Evolutionary conservation across 2,329 filamentous ascomycete species (phyloP).

Genomic region (Fusarium subglutinans): DNA sequence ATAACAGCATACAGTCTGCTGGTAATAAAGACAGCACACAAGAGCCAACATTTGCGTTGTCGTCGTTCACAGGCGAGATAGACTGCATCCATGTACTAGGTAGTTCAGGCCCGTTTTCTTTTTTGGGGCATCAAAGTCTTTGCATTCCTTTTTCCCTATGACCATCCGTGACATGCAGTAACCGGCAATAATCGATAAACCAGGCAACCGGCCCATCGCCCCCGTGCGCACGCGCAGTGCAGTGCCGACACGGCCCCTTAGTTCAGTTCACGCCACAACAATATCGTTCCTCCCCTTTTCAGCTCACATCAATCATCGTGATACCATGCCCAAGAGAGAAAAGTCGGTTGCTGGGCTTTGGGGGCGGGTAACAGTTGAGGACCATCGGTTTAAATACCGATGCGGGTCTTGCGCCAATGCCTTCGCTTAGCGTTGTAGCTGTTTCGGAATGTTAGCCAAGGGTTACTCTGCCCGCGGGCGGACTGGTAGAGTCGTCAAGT

Average conservation of each 20-base stretch:
- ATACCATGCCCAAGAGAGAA: constrained; percentile 43
- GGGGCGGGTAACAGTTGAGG: constrained; percentile 41
- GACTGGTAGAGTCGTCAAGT: constrained; percentile 1
- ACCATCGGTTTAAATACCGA: constrained; percentile 84
- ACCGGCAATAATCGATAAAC: constrained; percentile 52
- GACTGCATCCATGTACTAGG: constrained; percentile 5
- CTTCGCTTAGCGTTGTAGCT: constrained; percentile 99
- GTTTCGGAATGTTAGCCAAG: constrained; percentile 38
- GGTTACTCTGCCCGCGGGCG: background rate
- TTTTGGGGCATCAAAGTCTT: constrained; percentile 49
- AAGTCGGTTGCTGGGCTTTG: constrained; percentile 39
- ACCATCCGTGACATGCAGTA: constrained; percentile 59
- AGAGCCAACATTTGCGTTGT: background rate
- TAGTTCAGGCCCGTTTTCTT: constrained; percentile 38
- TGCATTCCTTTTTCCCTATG: constrained; percentile 59
- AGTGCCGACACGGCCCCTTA: constrained; percentile 32
- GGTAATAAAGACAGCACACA: background rate
- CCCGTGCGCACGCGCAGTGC: constrained; percentile 23
- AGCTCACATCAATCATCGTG: constrained; percentile 40
- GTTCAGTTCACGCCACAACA: constrained; percentile 39
- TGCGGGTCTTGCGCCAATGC: constrained; percentile 99
- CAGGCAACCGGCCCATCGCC: constrained; percentile 47
- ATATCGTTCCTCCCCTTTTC: constrained; percentile 22
- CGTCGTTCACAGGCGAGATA: constrained; percentile 16
- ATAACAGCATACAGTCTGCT: background rate